A percentile compares a stretch with the other conserved stretches of the same genome.
Conservation (phyloP, 805 yeast species). For the Candida adriatica region DNA sequence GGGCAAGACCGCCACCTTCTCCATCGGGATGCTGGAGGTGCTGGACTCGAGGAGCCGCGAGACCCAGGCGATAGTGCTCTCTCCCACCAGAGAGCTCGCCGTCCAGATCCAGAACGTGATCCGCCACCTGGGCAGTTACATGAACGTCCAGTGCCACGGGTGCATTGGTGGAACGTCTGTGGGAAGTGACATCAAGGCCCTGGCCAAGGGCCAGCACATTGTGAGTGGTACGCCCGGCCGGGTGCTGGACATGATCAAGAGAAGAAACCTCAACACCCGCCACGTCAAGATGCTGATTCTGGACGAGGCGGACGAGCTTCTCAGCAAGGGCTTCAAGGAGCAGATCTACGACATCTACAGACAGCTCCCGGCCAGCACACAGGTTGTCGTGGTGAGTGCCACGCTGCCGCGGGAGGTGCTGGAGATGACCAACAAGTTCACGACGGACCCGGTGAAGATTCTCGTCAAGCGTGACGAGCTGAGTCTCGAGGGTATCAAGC, state of each 20-base stretch:
- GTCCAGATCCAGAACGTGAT: conserved; percentile 88
- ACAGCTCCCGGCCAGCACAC: conserved; percentile 74
- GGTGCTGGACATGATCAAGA: conserved; percentile 82
- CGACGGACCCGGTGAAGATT: conserved; percentile 89
- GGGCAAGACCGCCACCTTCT: conserved; percentile 97
- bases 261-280: conserved; percentile 69
- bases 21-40: conserved; percentile 87
- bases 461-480: conserved; percentile 92
- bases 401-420: conserved; percentile 89
- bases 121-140: conserved; percentile 75
- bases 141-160: conserved; percentile 83
- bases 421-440: conserved; percentile 87
- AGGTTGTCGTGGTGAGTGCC: conserved; percentile 92
- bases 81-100: conserved; percentile 97
- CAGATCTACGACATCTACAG: conserved; percentile 91
- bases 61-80: conserved; percentile 83
- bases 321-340: conserved; percentile 90
- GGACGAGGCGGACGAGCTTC: conserved; percentile 96
- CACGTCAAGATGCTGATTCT: conserved; percentile 80
- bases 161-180: conserved; percentile 91
- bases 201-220: conserved; percentile 78
- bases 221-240: conserved; percentile 98
- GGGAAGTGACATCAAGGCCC: conserved; percentile 69
- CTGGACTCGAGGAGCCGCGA: conserved; percentile 67
- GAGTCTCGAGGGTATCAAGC: conserved; percentile 90